These are phyloP conservation scores for Mycena pura DNA, from an alignment of 768 basidiomycete genomes.

Conservation along the genomic window DNA sequence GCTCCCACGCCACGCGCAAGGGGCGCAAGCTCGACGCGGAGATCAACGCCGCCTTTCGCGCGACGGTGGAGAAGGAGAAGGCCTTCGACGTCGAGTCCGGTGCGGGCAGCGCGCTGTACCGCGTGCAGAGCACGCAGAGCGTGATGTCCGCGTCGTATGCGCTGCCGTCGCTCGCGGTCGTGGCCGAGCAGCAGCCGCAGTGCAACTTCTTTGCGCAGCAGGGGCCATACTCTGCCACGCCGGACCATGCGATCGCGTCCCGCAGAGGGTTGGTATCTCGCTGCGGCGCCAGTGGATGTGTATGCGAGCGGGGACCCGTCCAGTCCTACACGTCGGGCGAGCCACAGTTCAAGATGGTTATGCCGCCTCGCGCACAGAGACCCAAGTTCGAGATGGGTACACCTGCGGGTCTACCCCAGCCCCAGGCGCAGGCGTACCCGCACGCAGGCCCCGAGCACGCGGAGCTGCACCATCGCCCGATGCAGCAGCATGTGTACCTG, in stretches of 20 bases:
- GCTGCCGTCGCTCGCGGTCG: slow-evolving; percentile 4
- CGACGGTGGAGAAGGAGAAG: slow-evolving; percentile 2
- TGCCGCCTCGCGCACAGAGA: neutral
- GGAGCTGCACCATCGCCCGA: slow-evolving; percentile 6
- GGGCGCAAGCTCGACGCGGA: slow-evolving; percentile 4
- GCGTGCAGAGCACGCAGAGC: slow-evolving; percentile 5
- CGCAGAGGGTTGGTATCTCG: too few relatives aligned
- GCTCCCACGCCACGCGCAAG: slow-evolving; percentile 2
- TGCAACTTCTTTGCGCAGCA: slow-evolving; percentile 11
- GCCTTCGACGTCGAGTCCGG: neutral
- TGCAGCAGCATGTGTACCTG: neutral
- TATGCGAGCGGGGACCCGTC: neutral
- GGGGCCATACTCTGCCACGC: slow-evolving; percentile 7
- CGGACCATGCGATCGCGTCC: slow-evolving; percentile 5
- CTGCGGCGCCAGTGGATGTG: too few relatives aligned
- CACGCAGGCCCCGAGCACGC: neutral
- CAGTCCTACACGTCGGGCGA: neutral
- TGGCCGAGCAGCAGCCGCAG: slow-evolving; percentile 2
- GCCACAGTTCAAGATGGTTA: neutral
- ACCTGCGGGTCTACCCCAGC: neutral
- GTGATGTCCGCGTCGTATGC: slow-evolving; percentile 5
- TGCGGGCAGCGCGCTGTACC: slow-evolving; percentile 9
- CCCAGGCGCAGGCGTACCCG: slow-evolving; percentile 3
- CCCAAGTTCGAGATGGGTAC: neutral
- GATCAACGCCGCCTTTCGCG: slow-evolving; percentile 10